Base-by-base conservation (phyloP, 352 stramenopile species). In the Phytopythium litorale region DNA sequence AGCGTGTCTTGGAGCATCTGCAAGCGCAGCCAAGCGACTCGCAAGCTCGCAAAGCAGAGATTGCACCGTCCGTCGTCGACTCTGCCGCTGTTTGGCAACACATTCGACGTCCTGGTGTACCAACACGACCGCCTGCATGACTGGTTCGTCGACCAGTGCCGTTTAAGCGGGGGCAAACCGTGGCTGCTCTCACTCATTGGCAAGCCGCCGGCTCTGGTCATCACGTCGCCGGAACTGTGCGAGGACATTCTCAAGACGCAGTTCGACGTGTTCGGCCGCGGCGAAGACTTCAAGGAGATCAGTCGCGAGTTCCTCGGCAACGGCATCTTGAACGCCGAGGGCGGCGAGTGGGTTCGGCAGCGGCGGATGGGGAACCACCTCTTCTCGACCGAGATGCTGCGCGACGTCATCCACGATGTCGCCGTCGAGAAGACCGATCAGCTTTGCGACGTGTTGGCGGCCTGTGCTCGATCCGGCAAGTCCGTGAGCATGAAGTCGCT, bases 291-390 rank as follows among this genome's bases (percentile, higher is more conserved):
- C 16, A 43, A 45, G 23, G 60, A 67, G 8, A 59, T 75, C 15
- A 57, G 87, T 3, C 30, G 65, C 9, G 71, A 84, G 51, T 63
- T 92, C 23, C 75, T 92, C 28, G 81, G 84, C 30, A 52, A 71
- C 13, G 80, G 80, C 23, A 84, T 89, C 51, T 79, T 88, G 33
- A 60, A 51, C 6, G 53, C 66, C 5, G 74, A 89, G 38, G 76
- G 76, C 18, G 53, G 65, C 7, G 56, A 56, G 25, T 89, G 80
- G 76, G 49, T 66, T 2, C 21, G 65, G 21, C 79, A 87, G 40
- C 72, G 78, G 13, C 84, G 87, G 28, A 73, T 61, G 3, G 78
- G 79, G 56, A 89, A 72, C 51, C 87, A 94, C 58, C 83, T 96
- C n/a, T 89, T 92, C 35, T 84, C 74, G 7, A 72, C 46, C 32